Evolutionary conservation across 2,329 filamentous ascomycete species (phyloP), one percentile per base, ranked within the genome.

Genomic region (Xylaria sp.): DNA sequence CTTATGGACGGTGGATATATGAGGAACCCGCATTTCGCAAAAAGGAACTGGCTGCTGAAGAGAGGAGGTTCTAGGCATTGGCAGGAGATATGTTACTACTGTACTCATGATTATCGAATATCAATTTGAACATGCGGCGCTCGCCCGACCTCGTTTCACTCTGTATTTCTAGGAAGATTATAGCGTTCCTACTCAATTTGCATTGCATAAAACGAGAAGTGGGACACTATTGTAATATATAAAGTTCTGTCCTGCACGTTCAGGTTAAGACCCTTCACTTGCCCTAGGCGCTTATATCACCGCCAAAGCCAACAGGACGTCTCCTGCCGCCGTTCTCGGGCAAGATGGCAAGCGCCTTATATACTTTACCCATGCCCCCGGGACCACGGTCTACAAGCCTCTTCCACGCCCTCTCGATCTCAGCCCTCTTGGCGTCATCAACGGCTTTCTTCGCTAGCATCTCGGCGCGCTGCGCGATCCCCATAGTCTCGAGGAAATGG

Each of bases 281-380:
- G n/a, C n/a, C n/a, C 21, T 42, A 50, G 63, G 64, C 64, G 64
- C 40, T 49, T 12, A 88, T 78, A 72, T 87, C 88, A 0, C 94
- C 95, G 0, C 95, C 95, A 80, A 99, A 98, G 0, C 95, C 95
- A 57, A 97, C 93, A 2, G 94, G 94, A 62, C 89, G 84, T 71
- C 93, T 87, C 64, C 81, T 83, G 1, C 90, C 89, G 37, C 83
- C 84, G 67, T 91, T 92, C 76, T 94, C 90, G 0, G 95, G 95
- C 71, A 98, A 74, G 70, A 99, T 92, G 12, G 94, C 92, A 83
- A 99, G 84, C 23, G 88, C 94, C 79, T 98, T 97, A 76, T 99
- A 99, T 21, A 97, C 81, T 79, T 89, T 94, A 0, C 95, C 95
- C 95, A 99, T 99, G 0, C 93, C 94, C 54, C 87, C 88, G 1